Evolutionary conservation across 306 rosid genomes (phyloP).

Genomic region (Canavalia ensiformis): DNA sequence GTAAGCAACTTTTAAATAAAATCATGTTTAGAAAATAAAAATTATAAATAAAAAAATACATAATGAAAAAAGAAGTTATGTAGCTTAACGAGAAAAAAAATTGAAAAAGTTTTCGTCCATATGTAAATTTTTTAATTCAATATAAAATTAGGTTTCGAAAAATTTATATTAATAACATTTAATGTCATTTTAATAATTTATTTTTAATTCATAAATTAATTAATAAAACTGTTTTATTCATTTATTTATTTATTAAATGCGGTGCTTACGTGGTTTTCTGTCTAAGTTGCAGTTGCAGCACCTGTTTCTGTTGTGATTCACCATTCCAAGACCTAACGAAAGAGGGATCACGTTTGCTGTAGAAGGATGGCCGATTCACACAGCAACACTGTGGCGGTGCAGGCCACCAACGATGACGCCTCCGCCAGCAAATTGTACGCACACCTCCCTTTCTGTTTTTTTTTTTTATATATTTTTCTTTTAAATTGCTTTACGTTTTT

Average conservation of each 20-base stretch:
- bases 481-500: neutral
- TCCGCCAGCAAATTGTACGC: constrained; percentile 55
- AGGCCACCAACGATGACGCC: constrained; percentile 59
- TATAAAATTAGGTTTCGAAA: too few relatives aligned
- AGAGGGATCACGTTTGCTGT: neutral
- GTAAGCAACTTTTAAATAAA: too few relatives aligned
- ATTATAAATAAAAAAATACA: too few relatives aligned
- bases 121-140: too few relatives aligned
- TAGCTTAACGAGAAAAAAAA: too few relatives aligned
- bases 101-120: too few relatives aligned
- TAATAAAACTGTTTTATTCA: too few relatives aligned
- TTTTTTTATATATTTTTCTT: neutral
- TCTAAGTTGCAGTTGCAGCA: neutral
- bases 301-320: neutral
- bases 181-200: too few relatives aligned
- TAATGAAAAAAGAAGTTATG: too few relatives aligned
- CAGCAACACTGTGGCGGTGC: constrained; percentile 54
- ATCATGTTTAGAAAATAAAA: too few relatives aligned
- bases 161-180: too few relatives aligned
- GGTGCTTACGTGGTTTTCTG: neutral
- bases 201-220: too few relatives aligned
- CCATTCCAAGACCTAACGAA: constrained; percentile 43
- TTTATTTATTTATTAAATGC: neutral
- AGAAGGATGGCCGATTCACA: constrained; percentile 51
- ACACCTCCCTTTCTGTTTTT: neutral